Conservation (phyloP, 2,329 filamentous ascomycete species). For the Sclerotinia spermophila region DNA sequence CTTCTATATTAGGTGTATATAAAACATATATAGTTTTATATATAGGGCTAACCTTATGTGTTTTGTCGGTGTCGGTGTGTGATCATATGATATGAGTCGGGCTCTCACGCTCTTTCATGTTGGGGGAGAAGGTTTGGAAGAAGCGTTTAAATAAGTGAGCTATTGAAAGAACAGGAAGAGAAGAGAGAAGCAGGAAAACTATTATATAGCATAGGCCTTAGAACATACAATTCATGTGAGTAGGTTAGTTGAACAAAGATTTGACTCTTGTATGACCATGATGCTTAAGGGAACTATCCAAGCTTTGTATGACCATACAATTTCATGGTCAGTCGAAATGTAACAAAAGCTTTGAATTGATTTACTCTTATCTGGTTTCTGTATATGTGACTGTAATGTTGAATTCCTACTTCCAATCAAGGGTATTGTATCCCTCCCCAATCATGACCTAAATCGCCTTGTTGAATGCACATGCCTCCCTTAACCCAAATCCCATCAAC, state of each 20-base stretch:
- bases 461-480: not conserved
- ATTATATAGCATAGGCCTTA: not conserved
- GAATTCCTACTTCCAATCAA: conserved; percentile 9
- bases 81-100: not conserved
- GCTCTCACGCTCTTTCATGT: not conserved
- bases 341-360: not conserved
- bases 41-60: not conserved
- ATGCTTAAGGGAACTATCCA: too few relatives aligned
- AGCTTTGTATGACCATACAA: not conserved
- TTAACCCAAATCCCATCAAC: conserved; percentile 5
- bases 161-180: not conserved
- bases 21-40: not conserved
- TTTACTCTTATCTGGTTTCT: not conserved
- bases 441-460: conserved; percentile 10
- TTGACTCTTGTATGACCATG: too few relatives aligned
- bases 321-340: not conserved
- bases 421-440: not conserved
- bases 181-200: not conserved
- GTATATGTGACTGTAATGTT: conserved; percentile 11
- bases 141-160: not conserved
- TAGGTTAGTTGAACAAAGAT: too few relatives aligned
- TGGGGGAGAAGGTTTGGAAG: not conserved
- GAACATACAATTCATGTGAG: not conserved
- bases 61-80: not conserved
- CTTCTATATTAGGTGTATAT: not conserved